Percentiles rank a stretch among this genome's conserved stretches.
phyloP scores from a whole-genome alignment of 768 basidiomycete species.

The Pisolithus orientalis region DNA sequence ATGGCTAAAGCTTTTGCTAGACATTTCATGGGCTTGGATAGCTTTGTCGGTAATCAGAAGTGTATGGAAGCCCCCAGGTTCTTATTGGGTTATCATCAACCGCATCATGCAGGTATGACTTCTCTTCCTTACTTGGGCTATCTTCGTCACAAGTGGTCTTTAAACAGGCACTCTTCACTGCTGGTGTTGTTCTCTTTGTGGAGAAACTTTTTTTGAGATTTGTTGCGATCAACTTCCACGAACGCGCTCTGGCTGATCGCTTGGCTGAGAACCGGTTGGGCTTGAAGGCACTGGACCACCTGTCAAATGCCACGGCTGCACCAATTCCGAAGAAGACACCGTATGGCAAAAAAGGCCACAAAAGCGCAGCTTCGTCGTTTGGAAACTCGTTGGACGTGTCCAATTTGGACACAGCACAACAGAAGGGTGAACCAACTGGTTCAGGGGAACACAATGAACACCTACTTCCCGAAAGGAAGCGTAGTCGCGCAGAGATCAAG shows the following conservation, averaged over 20 bases:
- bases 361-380: conserved; percentile 30
- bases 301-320: conserved; percentile 59
- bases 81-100: conserved; percentile 65
- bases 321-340: conserved; percentile 30
- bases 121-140: conserved; percentile 1
- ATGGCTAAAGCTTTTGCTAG: conserved; percentile 67
- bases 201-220: conserved; percentile 65
- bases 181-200: conserved; percentile 37
- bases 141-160: conserved; percentile 4
- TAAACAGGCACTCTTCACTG: conserved; percentile 39
- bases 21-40: conserved; percentile 71
- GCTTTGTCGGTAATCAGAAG: conserved; percentile 56
- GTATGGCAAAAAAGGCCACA: conserved; percentile 42
- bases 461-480: conserved; percentile 9
- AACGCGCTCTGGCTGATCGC: conserved; percentile 69
- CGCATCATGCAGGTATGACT: conserved; percentile 58
- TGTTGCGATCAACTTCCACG: conserved; percentile 77
- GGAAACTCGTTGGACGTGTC: conserved; percentile 33
- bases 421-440: conserved; percentile 7
- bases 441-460: conserved; percentile 12
- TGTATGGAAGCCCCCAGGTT: conserved; percentile 51
- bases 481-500: conserved; percentile 27
- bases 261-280: conserved; percentile 64
- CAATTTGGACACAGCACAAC: conserved; percentile 9
- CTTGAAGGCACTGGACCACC: conserved; percentile 60